phyloP scores from a whole-genome alignment of 2,329 filamentous ascomycete species.

The Anisogramma anomala region DNA sequence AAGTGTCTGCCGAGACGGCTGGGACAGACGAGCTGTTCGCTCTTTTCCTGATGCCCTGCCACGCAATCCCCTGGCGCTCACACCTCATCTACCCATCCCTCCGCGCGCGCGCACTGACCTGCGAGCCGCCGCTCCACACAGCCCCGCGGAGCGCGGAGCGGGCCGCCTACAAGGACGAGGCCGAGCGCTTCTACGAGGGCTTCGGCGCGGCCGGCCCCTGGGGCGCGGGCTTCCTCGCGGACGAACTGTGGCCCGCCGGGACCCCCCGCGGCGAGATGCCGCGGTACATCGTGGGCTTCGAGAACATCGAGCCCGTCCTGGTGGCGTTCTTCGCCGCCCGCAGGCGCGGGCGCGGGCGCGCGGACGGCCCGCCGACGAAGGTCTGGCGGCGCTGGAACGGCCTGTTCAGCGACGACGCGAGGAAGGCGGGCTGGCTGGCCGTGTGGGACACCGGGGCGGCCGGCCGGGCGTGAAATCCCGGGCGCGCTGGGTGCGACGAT shows the following conservation, averaged over 20 bases:
- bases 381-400: slow-evolving; percentile 50
- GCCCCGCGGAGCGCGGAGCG: slow-evolving; percentile 49
- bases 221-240: slow-evolving; percentile 38
- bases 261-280: slow-evolving; percentile 26
- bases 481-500: neutral
- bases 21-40: slow-evolving; percentile 43
- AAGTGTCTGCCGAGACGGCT: slow-evolving; percentile 16
- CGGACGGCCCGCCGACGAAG: slow-evolving; percentile 32
- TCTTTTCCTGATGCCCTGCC: slow-evolving; percentile 88
- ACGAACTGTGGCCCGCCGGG: slow-evolving; percentile 35
- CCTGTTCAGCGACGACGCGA: slow-evolving; percentile 50
- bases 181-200: slow-evolving; percentile 76
- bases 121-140: slow-evolving; percentile 72
- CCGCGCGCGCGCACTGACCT: slow-evolving; percentile 73
- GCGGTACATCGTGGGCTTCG: slow-evolving; percentile 49
- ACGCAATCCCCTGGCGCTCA: slow-evolving; percentile 89
- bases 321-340: slow-evolving; percentile 30
- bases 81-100: slow-evolving; percentile 68
- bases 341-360: slow-evolving; percentile 24
- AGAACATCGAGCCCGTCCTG: slow-evolving; percentile 41
- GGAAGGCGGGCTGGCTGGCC: slow-evolving; percentile 43
- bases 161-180: slow-evolving; percentile 69
- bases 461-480: neutral
- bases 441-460: slow-evolving; percentile 44
- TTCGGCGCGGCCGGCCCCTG: slow-evolving; percentile 19